Percentiles rank a stretch among this genome's conserved stretches.
phyloP scores from a whole-genome alignment of 306 rosid species.

The Astragalus membranaceus region DNA sequence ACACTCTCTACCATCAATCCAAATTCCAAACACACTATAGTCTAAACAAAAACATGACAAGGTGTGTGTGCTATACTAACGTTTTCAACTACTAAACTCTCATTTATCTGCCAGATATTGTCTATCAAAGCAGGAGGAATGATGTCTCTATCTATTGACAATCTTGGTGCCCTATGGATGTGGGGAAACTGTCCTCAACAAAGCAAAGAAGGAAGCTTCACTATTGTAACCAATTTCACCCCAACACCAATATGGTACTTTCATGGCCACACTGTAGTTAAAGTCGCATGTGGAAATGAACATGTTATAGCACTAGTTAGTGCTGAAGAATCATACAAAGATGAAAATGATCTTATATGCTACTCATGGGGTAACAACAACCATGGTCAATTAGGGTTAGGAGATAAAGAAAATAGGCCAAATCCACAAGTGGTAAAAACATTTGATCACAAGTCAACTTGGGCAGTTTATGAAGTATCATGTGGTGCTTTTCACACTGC shows the following conservation, averaged over 20 bases:
- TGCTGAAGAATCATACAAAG: constrained; percentile 47
- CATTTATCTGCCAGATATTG: constrained; percentile 33
- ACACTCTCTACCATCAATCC: neutral
- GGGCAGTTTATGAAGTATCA: constrained; percentile 59
- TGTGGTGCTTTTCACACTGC: constrained; percentile 96
- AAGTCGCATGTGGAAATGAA: constrained; percentile 90
- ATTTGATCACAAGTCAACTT: constrained; percentile 44
- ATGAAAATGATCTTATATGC: constrained; percentile 51
- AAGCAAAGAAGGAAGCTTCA: constrained; percentile 40
- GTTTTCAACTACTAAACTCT: neutral
- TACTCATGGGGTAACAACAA: constrained; percentile 85
- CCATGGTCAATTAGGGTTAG: constrained; percentile 82
- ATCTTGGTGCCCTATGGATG: constrained; percentile 65
- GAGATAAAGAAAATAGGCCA: constrained; percentile 52
- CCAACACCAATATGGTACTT: constrained; percentile 73
- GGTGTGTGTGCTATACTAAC: neutral
- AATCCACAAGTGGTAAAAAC: constrained; percentile 49
- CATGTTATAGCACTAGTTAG: constrained; percentile 66
- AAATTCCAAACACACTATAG: too few species aligned
- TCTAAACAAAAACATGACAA: too few species aligned
- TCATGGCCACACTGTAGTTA: constrained; percentile 62
- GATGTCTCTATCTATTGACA: constrained; percentile 78
- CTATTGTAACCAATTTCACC: constrained; percentile 44
- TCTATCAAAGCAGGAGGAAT: constrained; percentile 85
- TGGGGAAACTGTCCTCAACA: constrained; percentile 83